These are phyloP conservation scores for Didymella lethalis DNA, from an alignment of 2,329 filamentous ascomycete genomes.

Conservation along the genomic window DNA sequence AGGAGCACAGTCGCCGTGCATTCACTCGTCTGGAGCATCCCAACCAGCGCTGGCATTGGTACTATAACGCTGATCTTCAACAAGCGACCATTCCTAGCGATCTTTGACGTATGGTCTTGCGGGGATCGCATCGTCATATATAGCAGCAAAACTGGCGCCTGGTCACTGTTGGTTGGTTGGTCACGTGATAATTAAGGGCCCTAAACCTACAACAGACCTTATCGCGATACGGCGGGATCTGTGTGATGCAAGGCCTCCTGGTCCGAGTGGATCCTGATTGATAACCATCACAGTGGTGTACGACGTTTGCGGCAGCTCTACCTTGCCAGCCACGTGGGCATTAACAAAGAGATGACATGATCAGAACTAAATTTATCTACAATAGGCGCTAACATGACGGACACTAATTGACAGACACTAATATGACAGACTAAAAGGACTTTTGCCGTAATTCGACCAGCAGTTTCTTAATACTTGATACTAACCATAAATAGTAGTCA, in stretches of 20 bases:
- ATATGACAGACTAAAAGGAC: neutral
- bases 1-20: neutral
- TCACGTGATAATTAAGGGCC: neutral
- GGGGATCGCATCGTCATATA: neutral
- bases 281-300: neutral
- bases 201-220: neutral
- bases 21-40: neutral
- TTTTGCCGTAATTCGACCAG: neutral
- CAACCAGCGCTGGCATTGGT: neutral
- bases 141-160: neutral
- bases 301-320: conserved; percentile 1
- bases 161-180: neutral
- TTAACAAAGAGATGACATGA: neutral
- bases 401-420: neutral
- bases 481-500: neutral
- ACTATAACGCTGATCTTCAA: neutral
- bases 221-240: neutral
- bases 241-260: neutral
- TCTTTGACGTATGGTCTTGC: neutral
- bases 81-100: neutral
- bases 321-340: neutral
- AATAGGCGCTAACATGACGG: neutral
- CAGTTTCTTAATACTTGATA: neutral
- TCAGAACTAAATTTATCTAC: neutral
- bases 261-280: neutral